Percentiles rank a stretch among this genome's conserved stretches.
These are phyloP conservation scores for Malus hybrid DNA, from an alignment of 331 rosid genomes.

Conservation along the genomic window DNA sequence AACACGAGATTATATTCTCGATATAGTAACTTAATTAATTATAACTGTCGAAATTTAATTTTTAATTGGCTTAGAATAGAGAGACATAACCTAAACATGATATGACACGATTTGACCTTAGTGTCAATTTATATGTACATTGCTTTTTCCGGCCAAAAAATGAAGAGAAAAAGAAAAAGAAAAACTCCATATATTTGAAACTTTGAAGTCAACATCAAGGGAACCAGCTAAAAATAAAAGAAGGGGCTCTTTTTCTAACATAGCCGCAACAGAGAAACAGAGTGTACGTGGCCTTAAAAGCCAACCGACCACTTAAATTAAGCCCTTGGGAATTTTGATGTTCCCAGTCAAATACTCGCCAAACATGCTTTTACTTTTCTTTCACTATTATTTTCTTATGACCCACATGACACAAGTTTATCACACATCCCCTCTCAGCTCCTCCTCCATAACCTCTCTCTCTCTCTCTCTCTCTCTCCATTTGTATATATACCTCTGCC, in stretches of 20 bases:
- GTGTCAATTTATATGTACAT: background rate
- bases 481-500: conserved; percentile 19
- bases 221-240: too few relatives aligned
- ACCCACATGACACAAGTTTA: background rate
- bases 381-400: background rate
- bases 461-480: background rate
- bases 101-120: background rate
- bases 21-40: too few relatives aligned
- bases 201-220: conserved; percentile 1
- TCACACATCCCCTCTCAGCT: background rate
- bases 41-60: too few relatives aligned
- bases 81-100: background rate
- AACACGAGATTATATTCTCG: too few relatives aligned
- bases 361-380: conserved; percentile 47
- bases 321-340: background rate
- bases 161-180: background rate
- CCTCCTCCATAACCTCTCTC: background rate
- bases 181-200: background rate
- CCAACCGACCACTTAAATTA: conserved; percentile 65
- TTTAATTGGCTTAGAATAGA: too few relatives aligned
- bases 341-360: conserved; percentile 73
- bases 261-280: conserved; percentile 30
- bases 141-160: background rate
- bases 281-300: background rate
- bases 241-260: background rate